Evolutionary conservation across 331 rosid species (phyloP), one percentile per base, ranked within the genome.

Genomic region (Pyrus hybrid): DNA sequence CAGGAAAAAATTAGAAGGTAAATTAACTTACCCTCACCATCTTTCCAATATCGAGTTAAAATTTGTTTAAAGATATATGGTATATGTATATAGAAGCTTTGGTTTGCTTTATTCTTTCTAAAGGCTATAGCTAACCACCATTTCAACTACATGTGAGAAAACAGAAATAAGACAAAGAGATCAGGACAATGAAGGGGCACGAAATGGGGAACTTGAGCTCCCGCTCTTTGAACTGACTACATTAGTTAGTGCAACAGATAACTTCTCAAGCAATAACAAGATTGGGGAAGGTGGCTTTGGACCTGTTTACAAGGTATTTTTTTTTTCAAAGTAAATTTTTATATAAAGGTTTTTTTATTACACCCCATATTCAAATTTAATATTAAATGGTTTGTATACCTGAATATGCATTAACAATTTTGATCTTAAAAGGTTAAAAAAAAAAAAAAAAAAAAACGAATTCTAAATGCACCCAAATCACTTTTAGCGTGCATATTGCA

Each of bases 281-380:
- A 79, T 84, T 35, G 87, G 85, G 14, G 85, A 84, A 80, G 87
- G 87, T 69, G 85, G 80, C 26, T 84, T 80, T 70, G 87, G 87
- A 61, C 83, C 84, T 4, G 87, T 84, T 3, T 84, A 77, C 71
- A 77, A 64, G 81, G 87, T 80, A 84, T 57, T n/a, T 10, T 21
- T 32, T 33, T 37, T 37, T 9, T 37, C 43, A 37, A 9, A 9
- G 43, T 37, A 37, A 37, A 37, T 37, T 37, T 37, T 37, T 9
- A 37, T 37, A 37, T 37, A 37, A 37, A 37, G 43, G 43, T 37
- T 37, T 37, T 37, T 8, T 37, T 2, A 37, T 37, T 37, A 37
- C 13, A 35, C 43, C 43, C 12, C 13, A 37, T 1, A 37, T 35
- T 35, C 2, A 37, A 37, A 37, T 37, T 37, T 37, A 37, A 37